These are phyloP conservation scores for Diplodia scrobiculata DNA, from an alignment of 2,329 filamentous ascomycete species.

Conservation along the genomic window DNA sequence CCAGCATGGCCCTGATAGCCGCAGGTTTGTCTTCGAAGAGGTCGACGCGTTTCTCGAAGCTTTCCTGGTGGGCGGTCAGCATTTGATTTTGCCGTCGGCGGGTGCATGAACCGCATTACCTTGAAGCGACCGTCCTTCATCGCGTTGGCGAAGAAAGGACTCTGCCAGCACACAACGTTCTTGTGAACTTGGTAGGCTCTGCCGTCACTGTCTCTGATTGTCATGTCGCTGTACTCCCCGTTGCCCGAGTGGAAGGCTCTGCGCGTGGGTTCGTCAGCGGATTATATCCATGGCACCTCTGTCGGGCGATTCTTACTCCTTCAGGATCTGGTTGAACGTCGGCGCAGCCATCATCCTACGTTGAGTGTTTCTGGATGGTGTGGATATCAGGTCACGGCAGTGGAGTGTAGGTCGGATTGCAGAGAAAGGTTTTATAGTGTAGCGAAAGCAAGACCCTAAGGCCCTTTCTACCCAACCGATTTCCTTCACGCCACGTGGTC, in stretches of 20 bases:
- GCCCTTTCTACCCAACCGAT: too few species aligned
- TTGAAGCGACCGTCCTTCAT: background rate
- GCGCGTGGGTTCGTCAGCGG: background rate
- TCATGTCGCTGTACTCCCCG: background rate
- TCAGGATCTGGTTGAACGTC: background rate
- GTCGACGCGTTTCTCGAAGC: background rate
- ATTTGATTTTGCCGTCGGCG: rapidly evolving
- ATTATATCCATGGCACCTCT: background rate
- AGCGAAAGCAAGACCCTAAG: too few species aligned
- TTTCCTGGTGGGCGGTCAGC: background rate
- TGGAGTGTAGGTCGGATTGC: too few species aligned
- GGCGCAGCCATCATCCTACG: background rate
- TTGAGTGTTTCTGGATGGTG: too few species aligned
- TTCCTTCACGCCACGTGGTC: too few species aligned
- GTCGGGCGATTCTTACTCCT: background rate
- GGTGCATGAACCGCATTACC: background rate
- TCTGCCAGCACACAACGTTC: background rate
- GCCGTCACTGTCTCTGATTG: background rate
- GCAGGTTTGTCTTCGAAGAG: background rate
- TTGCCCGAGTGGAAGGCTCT: background rate
- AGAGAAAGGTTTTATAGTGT: too few species aligned
- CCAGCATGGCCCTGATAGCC: background rate
- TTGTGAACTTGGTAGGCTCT: background rate
- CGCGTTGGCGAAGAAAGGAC: background rate
- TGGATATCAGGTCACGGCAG: too few species aligned